Evolutionary conservation across 257 asterid genomes (phyloP).

Genomic region (Nicotiana otophora): DNA sequence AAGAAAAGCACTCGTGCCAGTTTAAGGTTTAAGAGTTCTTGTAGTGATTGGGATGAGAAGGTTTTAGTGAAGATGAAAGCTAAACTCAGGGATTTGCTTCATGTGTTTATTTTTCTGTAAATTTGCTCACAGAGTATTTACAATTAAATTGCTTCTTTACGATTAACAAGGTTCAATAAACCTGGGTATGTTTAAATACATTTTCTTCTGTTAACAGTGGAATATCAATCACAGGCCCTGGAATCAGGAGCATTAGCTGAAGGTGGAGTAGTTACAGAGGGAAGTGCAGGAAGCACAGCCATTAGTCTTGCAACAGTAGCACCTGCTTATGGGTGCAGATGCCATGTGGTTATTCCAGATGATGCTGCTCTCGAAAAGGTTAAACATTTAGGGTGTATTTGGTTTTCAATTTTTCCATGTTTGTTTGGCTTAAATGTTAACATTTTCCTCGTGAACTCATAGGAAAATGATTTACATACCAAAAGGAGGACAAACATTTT

Average conservation of each 20-base stretch:
- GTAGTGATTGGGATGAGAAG: not conserved
- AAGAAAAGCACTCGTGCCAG: not conserved
- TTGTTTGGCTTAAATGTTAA: no score
- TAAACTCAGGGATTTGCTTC: not conserved
- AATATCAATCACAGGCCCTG: conserved; percentile 47
- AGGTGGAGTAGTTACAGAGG: conserved; percentile 92
- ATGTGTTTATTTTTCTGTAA: not conserved
- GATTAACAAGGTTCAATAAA: not conserved
- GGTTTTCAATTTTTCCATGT: no score
- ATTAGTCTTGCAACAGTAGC: conserved; percentile 95
- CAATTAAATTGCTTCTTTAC: not conserved
- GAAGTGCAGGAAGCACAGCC: conserved; percentile 99
- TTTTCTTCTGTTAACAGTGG: not conserved
- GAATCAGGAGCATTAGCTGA: conserved; percentile 71
- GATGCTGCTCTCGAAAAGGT: conserved; percentile 97
- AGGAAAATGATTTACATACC: no score
- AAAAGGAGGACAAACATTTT: no score
- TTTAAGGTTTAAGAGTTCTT: not conserved
- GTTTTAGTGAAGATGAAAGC: not conserved
- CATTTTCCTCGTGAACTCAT: no score
- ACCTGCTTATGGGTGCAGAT: conserved; percentile 91
- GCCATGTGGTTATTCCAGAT: conserved; percentile 95
- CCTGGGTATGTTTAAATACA: not conserved
- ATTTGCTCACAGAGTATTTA: not conserved
- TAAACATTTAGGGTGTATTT: not conserved